phyloP scores from a whole-genome alignment of 2,329 filamentous ascomycete genomes.

The Alternaria ethzedia region DNA sequence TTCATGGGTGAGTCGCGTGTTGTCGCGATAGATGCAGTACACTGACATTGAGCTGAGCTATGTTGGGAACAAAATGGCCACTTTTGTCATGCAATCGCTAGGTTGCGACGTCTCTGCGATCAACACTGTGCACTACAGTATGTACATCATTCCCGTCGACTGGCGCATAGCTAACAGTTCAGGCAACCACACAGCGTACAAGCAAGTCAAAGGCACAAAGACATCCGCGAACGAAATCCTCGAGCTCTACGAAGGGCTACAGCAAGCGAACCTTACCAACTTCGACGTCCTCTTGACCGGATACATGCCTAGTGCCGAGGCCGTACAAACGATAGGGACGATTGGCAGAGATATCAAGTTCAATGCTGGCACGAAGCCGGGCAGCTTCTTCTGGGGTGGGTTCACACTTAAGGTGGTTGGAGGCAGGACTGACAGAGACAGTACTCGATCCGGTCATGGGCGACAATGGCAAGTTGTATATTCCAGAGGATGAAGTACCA shows the following conservation, averaged over 20 bases:
- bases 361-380: slow-evolving; percentile 66
- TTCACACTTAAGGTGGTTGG: neutral
- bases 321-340: slow-evolving; percentile 80
- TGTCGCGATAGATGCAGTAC: neutral
- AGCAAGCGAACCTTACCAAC: slow-evolving; percentile 81
- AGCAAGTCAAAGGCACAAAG: slow-evolving; percentile 83
- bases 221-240: slow-evolving; percentile 82
- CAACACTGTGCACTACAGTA: slow-evolving; percentile 98
- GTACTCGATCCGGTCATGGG: slow-evolving; percentile 98
- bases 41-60: slow-evolving; percentile 65
- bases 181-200: slow-evolving; percentile 97
- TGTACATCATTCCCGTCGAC: slow-evolving; percentile 39
- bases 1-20: slow-evolving; percentile 68
- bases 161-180: slow-evolving; percentile 10
- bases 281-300: slow-evolving; percentile 96
- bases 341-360: slow-evolving; percentile 82
- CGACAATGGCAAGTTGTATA: slow-evolving; percentile 90
- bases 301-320: slow-evolving; percentile 87
- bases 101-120: slow-evolving; percentile 93
- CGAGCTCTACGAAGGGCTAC: slow-evolving; percentile 83
- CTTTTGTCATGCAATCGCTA: slow-evolving; percentile 89
- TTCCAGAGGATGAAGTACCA: slow-evolving; percentile 87
- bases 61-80: slow-evolving; percentile 97
- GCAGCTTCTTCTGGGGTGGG: slow-evolving; percentile 86
- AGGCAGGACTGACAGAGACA: slow-evolving; percentile 39